Percentiles rank a stretch among this genome's conserved stretches.
phyloP scores from a whole-genome alignment of 2,329 filamentous ascomycete species.

The Coccinonectria pachysandricola region DNA sequence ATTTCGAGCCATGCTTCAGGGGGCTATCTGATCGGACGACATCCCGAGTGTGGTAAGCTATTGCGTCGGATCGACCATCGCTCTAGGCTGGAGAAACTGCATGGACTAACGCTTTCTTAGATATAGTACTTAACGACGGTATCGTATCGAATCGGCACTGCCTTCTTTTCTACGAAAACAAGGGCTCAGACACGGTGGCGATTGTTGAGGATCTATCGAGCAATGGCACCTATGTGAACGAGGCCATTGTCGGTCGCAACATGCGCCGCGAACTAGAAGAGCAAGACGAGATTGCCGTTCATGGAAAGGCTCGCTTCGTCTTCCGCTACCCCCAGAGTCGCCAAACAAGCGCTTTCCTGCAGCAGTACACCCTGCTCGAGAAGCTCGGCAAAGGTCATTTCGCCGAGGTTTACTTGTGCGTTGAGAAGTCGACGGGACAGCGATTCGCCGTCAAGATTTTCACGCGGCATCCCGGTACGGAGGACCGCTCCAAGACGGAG shows the following conservation, averaged over 20 bases:
- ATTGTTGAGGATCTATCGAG: slow-evolving; percentile 88
- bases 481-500: slow-evolving; percentile 74
- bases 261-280: slow-evolving; percentile 81
- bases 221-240: slow-evolving; percentile 95
- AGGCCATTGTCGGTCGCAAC: slow-evolving; percentile 82
- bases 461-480: slow-evolving; percentile 70
- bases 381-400: slow-evolving; percentile 93
- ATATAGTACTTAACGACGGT: slow-evolving; percentile 64
- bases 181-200: slow-evolving; percentile 50
- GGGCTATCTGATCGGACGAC: slow-evolving; percentile 84
- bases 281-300: slow-evolving; percentile 80
- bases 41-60: slow-evolving; percentile 83
- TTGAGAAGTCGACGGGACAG: slow-evolving; percentile 73
- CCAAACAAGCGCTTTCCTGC: slow-evolving; percentile 66
- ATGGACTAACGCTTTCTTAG: too few relatives aligned
- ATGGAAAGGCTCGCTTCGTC: slow-evolving; percentile 76
- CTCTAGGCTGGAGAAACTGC: too few relatives aligned
- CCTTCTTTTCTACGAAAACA: slow-evolving; percentile 53
- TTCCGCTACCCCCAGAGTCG: slow-evolving; percentile 79
- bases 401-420: slow-evolving; percentile 82
- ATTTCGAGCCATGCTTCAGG: slow-evolving; percentile 54
- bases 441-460: slow-evolving; percentile 93
- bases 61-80: background rate
- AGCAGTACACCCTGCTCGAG: slow-evolving; percentile 76
- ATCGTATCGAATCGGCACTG: slow-evolving; percentile 84